A percentile compares a stretch with the other conserved stretches of the same genome.
Evolutionary conservation across 2,329 filamentous ascomycete species (phyloP).

Genomic region (Colletotrichum paranaense): DNA sequence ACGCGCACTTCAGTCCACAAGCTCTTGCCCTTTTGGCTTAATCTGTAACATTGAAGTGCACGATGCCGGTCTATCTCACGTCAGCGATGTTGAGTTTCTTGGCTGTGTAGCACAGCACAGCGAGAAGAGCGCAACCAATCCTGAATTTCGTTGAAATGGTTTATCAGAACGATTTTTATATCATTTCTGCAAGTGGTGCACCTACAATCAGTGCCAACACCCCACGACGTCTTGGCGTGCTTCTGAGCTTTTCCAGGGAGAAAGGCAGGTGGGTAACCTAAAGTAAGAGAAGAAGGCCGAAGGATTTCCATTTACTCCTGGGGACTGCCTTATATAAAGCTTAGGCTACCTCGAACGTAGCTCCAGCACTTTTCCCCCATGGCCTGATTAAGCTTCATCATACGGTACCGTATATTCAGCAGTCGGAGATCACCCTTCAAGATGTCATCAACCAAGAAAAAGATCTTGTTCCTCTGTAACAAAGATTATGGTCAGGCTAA

Average conservation of each 20-base stretch:
- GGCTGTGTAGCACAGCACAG: too few species aligned
- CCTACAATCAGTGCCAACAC: too few species aligned
- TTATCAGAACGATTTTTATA: background rate
- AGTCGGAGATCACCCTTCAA: background rate
- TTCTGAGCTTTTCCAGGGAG: too few species aligned
- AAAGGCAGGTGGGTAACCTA: too few species aligned
- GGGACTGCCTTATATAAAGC: too few species aligned
- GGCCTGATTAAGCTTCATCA: background rate
- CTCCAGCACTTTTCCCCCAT: background rate
- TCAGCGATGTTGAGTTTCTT: background rate
- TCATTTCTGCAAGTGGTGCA: too few species aligned
- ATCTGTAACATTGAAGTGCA: background rate
- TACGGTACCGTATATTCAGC: background rate
- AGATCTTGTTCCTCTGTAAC: constrained; percentile 56
- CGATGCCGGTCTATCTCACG: background rate
- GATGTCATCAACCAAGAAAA: constrained; percentile 3
- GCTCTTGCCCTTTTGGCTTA: background rate
- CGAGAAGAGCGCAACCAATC: background rate
- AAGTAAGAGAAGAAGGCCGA: too few species aligned
- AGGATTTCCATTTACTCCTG: too few species aligned
- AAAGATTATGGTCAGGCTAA: constrained; percentile 59
- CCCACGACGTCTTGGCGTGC: too few species aligned
- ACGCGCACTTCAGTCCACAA: background rate
- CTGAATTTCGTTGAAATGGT: background rate
- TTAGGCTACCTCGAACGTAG: too few species aligned